Conservation (phyloP, 768 basidiomycete genomes). For the Boletus tomentosulus region DNA sequence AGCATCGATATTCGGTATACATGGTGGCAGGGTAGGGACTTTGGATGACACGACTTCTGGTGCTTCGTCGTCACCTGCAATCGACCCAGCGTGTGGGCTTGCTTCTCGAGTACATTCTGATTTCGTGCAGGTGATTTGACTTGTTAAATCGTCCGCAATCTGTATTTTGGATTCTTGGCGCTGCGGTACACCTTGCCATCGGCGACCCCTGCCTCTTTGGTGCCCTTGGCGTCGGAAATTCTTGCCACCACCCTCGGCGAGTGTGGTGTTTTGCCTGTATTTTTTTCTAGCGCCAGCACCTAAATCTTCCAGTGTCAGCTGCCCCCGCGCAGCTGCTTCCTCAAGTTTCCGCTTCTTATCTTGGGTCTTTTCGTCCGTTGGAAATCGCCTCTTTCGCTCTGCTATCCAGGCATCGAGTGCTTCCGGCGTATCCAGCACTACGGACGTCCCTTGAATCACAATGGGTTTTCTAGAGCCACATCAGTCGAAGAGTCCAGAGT, state of each 20-base stretch:
- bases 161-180: background rate
- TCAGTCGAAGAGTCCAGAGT: conserved; percentile 3
- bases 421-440: conserved; percentile 77
- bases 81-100: conserved; percentile 20
- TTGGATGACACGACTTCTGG: conserved; percentile 65
- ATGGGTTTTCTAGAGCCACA: conserved; percentile 54
- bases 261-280: conserved; percentile 26
- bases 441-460: conserved; percentile 73
- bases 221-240: conserved; percentile 5
- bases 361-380: conserved; percentile 59
- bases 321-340: conserved; percentile 78
- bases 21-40: conserved; percentile 9
- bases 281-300: conserved; percentile 42
- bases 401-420: conserved; percentile 80
- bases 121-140: background rate
- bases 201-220: conserved; percentile 32
- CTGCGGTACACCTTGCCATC: conserved; percentile 10
- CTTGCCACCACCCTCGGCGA: conserved; percentile 1
- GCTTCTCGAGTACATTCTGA: conserved; percentile 1
- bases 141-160: background rate
- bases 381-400: conserved; percentile 86
- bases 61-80: conserved; percentile 37
- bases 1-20: conserved; percentile 6
- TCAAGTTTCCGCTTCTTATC: conserved; percentile 80
- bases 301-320: conserved; percentile 51